Evolutionary conservation across 257 asterid species (phyloP).

Genomic region (Fraxinus cuspidata): DNA sequence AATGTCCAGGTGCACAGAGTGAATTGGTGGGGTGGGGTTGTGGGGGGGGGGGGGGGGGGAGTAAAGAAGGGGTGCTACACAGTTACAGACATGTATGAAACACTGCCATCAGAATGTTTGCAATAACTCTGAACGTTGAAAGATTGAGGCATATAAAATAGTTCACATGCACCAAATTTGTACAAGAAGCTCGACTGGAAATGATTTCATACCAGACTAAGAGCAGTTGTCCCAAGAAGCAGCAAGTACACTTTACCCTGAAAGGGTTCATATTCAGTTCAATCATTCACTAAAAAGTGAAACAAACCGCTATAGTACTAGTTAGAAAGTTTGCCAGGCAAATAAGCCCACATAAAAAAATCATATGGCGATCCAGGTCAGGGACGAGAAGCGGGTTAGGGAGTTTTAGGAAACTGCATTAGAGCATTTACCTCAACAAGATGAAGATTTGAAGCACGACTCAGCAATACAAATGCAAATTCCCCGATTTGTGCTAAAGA

Average conservation of each 20-base stretch:
- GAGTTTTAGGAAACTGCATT: conserved; percentile 11
- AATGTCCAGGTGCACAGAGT: background rate
- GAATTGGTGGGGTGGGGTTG: no score
- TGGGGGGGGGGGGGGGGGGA: no score
- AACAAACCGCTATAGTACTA: background rate
- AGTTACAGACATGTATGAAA: background rate
- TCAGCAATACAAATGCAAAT: conserved; percentile 93
- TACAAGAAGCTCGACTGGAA: background rate
- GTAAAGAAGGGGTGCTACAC: no score
- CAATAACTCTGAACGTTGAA: background rate
- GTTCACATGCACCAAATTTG: background rate
- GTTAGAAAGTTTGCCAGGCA: background rate
- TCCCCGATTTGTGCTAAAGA: conserved; percentile 99
- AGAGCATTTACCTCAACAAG: conserved; percentile 83
- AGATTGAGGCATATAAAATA: background rate
- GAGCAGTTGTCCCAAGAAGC: conserved; percentile 98
- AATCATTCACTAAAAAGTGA: conserved; percentile 1
- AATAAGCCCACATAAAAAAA: background rate
- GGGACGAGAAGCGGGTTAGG: background rate
- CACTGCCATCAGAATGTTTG: background rate
- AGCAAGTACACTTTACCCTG: conserved; percentile 92
- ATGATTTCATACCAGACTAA: conserved; percentile 58
- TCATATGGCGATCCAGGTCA: background rate
- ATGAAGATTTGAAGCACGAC: conserved; percentile 99
- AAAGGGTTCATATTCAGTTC: conserved; percentile 14